A percentile compares a stretch with the other conserved stretches of the same genome.
phyloP scores from a whole-genome alignment of 768 basidiomycete species.

The Mycena indigotica region DNA sequence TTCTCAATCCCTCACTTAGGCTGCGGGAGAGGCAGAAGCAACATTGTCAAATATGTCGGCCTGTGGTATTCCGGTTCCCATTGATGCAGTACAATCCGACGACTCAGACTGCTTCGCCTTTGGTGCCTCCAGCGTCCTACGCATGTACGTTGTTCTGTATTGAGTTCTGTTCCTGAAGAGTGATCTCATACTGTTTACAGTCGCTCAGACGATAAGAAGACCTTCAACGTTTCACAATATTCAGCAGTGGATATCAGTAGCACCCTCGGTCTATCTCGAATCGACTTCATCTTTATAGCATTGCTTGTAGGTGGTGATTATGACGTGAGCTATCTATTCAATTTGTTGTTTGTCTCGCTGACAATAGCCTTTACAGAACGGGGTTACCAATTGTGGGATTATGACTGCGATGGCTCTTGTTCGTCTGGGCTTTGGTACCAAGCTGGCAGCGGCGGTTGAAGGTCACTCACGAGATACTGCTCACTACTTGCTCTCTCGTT shows the following conservation, averaged over 20 bases:
- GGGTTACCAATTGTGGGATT: conserved; percentile 6
- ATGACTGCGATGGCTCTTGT: background rate
- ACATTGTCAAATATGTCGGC: conserved; percentile 50
- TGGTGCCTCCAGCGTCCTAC: conserved; percentile 44
- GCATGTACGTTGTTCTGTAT: conserved; percentile 11
- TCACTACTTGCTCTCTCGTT: background rate
- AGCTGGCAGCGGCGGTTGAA: conserved; percentile 6
- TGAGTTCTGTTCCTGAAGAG: too few relatives aligned
- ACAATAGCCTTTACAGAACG: background rate
- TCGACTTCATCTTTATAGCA: conserved; percentile 43
- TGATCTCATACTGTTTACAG: conserved; percentile 11
- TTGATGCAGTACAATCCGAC: conserved; percentile 53
- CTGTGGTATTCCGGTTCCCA: conserved; percentile 29
- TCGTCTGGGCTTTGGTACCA: conserved; percentile 10
- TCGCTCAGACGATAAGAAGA: conserved; percentile 47
- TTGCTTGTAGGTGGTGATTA: conserved; percentile 49
- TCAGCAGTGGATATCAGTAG: conserved; percentile 27
- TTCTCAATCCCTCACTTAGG: conserved; percentile 27
- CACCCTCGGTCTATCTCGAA: conserved; percentile 25
- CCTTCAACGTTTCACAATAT: conserved; percentile 43
- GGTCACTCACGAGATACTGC: background rate
- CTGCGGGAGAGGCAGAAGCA: conserved; percentile 61
- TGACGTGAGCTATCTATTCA: background rate
- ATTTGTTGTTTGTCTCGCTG: background rate
- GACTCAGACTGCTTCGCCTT: conserved; percentile 54